Evolutionary conservation across 495 filamentous ascomycete species (phyloP), one percentile per base, ranked within the genome.

Genomic region (Hypoxylon lenormandii): DNA sequence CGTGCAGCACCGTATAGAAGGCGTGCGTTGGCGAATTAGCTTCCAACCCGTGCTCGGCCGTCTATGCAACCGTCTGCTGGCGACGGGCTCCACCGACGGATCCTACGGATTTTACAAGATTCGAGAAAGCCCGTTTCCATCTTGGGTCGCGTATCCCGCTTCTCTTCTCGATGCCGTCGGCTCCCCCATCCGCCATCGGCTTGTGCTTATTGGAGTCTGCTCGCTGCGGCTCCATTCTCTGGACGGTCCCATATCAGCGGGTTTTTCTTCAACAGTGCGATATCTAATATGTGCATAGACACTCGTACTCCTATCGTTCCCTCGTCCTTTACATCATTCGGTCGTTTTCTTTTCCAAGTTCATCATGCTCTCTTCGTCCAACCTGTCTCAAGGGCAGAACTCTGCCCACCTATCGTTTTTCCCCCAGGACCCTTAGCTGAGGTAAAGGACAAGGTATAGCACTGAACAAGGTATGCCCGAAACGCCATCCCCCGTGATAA

Each of bases 31-130:
- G 16, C 62, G 51, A 71, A 71, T 66, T 62, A 71, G 22, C 38
- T 53, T 30, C 5, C 16, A 61, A 23, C 43, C 57, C 61, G 36
- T 47, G 26, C 51, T 60, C n/a, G 55, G 45, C 56, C 52, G 38
- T 57, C 12, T 54, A 71, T 71, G 68, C 62, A 46, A 11, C 51
- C 50, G 13, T 62, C 52, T 58, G 57, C 57, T 70, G 67, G 61
- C 67, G 61, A 52, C 37, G 38, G 23, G 33, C 13, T 57, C 57
- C 61, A 51, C 51, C 26, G 61, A 18, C 52, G 50, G 33, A 65
- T 65, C 61, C 60, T 65, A 58, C 56, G 42, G 42, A 22, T 23
- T 10, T 23, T 30, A 33, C 38, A 18, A 37, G 16, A 38, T n/a
- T n/a, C n/a, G n/a, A n/a, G n/a, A n/a, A n/a, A n/a, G 18, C 26